Evolutionary conservation across 163 green algal species (phyloP), one percentile per base, ranked within the genome.

Genomic region (Dunaliella salina): DNA sequence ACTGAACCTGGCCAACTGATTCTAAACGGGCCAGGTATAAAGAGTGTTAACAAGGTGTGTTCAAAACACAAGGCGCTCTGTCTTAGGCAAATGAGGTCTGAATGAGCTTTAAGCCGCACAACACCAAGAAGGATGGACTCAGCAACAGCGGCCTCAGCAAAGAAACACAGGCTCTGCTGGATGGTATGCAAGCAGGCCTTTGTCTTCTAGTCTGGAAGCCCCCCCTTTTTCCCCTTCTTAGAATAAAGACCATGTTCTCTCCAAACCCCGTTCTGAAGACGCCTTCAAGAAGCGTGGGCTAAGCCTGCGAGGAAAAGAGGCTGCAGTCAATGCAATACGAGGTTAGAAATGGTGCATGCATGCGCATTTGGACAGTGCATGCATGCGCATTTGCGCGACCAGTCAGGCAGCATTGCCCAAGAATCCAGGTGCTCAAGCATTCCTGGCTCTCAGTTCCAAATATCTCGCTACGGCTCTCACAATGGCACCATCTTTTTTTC

Each of bases 121-220:
- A 84, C 1, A 75, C 22, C 22, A 75, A 85, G 20, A 45, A 80
- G 29, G 13, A 80, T 45, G 34, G 29, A 1, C 29, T 45, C 17
- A 0, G 8, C 1, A 26, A 35, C n/a, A 45, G 20, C 26, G 83
- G 18, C 34, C 30, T 75, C 79, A 72, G 50, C 22, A 86, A 86
- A 22, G 63, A 86, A 59, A 86, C 63, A 69, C 67, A 86, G 83
- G 30, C 30, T 33, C 59, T 90, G 81, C 63, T 75, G 22, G 63
- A 26, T 75, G 63, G 63, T 75, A 29, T 30, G 63, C n/a, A n/a
- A n/a, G n/a, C n/a, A n/a, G n/a, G 15, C 18, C 57, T 69, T 69
- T 69, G 57, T 15, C 57, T n/a, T n/a, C n/a, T n/a, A n/a, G n/a
- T n/a, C n/a, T n/a, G n/a, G n/a, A n/a, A n/a, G n/a, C n/a, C n/a